These are phyloP conservation scores for Phialemoniopsis sp. DNA, from an alignment of 2,329 filamentous ascomycete genomes.

Conservation along the genomic window DNA sequence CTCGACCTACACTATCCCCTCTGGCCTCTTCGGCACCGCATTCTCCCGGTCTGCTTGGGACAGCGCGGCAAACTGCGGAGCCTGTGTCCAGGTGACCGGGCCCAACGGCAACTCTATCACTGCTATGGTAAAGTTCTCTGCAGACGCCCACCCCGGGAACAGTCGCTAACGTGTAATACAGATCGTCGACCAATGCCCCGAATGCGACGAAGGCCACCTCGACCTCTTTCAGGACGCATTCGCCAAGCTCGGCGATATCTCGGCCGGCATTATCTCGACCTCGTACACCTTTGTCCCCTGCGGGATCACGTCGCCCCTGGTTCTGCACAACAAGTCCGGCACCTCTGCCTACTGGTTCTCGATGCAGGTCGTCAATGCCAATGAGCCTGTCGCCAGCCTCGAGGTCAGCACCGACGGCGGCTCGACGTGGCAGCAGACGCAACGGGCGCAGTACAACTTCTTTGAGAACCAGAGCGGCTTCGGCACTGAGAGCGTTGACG, in stretches of 20 bases:
- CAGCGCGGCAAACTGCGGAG: constrained; percentile 51
- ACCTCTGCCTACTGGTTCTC: constrained; percentile 38
- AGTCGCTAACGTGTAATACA: constrained; percentile 9
- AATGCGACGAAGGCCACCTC: constrained; percentile 33
- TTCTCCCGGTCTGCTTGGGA: constrained; percentile 56
- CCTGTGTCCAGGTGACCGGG: constrained; percentile 56
- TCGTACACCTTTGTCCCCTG: constrained; percentile 31
- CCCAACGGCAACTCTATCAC: constrained; percentile 53
- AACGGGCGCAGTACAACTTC: constrained; percentile 53
- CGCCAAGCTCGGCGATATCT: constrained; percentile 25
- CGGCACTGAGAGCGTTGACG: constrained; percentile 3
- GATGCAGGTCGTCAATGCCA: constrained; percentile 63
- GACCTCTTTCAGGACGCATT: constrained; percentile 41
- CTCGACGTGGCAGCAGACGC: constrained; percentile 52
- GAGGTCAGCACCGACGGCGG: constrained; percentile 60
- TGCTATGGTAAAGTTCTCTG: constrained; percentile 49
- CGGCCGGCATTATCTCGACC: constrained; percentile 27
- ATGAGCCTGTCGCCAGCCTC: constrained; percentile 48
- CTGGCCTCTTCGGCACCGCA: constrained; percentile 56
- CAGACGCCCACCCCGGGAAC: not conserved
- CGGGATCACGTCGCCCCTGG: constrained; percentile 33
- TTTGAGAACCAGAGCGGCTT: constrained; percentile 45
- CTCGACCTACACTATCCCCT: constrained; percentile 56
- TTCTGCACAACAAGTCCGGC: constrained; percentile 39
- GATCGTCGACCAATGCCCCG: constrained; percentile 41